Evolutionary conservation across 2,329 filamentous ascomycete genomes (phyloP).

Genomic region (Fusarium anthophilum): DNA sequence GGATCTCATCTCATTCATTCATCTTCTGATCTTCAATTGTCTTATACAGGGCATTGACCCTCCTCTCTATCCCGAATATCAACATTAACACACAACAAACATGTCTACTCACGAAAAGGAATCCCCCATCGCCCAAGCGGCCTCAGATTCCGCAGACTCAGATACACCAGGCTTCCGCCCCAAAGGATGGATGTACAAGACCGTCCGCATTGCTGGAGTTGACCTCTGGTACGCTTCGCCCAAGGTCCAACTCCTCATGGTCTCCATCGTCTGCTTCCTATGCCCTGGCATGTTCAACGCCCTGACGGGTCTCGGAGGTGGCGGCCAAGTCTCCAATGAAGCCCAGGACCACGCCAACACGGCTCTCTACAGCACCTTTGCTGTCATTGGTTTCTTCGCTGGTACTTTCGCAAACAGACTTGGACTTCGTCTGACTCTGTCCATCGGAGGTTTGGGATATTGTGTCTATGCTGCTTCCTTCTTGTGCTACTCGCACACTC

Average conservation of each 20-base stretch:
- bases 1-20: background rate
- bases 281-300: constrained; percentile 81
- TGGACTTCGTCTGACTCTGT: constrained; percentile 73
- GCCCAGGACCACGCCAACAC: constrained; percentile 72
- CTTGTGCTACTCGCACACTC: constrained; percentile 74
- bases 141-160: constrained; percentile 23
- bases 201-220: constrained; percentile 61
- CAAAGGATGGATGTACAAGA: constrained; percentile 74
- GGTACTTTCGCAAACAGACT: constrained; percentile 82
- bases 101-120: constrained; percentile 45
- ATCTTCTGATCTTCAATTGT: background rate
- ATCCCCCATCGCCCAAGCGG: constrained; percentile 23
- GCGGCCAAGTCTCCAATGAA: constrained; percentile 60
- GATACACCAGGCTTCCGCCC: constrained; percentile 49
- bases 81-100: background rate
- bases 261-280: constrained; percentile 65
- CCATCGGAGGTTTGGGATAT: constrained; percentile 80
- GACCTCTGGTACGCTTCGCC: constrained; percentile 79
- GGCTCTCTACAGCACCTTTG: constrained; percentile 78
- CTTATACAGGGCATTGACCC: constrained; percentile 12
- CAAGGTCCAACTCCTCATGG: constrained; percentile 75
- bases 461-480: constrained; percentile 77
- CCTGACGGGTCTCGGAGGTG: constrained; percentile 71
- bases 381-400: constrained; percentile 73
- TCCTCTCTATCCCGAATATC: background rate